Conservation (phyloP, 306 rosid species). For the Sechiopsis laciniata region DNA sequence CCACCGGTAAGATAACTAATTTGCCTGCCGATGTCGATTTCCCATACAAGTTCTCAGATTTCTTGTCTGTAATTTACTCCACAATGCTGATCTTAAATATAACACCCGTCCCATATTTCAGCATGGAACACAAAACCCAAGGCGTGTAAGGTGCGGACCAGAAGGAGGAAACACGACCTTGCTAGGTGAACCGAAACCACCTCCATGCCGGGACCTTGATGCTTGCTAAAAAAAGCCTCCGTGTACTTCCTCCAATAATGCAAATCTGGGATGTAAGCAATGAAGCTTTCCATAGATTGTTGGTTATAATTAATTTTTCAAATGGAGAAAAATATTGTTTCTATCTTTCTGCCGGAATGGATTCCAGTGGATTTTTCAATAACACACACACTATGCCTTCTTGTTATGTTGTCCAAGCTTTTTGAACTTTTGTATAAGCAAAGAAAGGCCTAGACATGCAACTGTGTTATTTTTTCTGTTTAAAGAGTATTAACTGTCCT, state of each 20-base stretch:
- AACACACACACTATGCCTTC: slow-evolving; percentile 2
- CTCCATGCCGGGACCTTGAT: slow-evolving; percentile 92
- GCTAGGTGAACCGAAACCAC: slow-evolving; percentile 67
- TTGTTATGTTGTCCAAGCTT: slow-evolving; percentile 13
- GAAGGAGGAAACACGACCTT: slow-evolving; percentile 94
- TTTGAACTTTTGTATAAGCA: slow-evolving; percentile 4
- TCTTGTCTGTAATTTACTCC: neutral
- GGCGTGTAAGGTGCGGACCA: slow-evolving; percentile 69
- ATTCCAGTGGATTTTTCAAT: slow-evolving; percentile 1
- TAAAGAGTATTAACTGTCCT: neutral
- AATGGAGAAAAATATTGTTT: slow-evolving; percentile 14
- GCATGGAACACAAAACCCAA: slow-evolving; percentile 88
- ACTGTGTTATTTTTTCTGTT: neutral
- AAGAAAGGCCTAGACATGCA: neutral
- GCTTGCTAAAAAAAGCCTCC: slow-evolving; percentile 51
- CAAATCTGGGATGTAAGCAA: slow-evolving; percentile 43
- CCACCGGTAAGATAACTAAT: slow-evolving; percentile 61
- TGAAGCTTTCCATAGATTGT: slow-evolving; percentile 39
- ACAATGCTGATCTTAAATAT: neutral
- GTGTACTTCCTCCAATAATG: slow-evolving; percentile 53
- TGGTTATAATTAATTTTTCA: slow-evolving; percentile 27
- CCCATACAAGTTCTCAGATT: slow-evolving; percentile 2
- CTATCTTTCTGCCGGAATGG: neutral
- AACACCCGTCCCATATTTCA: slow-evolving; percentile 27
- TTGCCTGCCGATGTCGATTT: neutral